phyloP scores from a whole-genome alignment of 139 green algal species.

The Tetraselmis striata region DNA sequence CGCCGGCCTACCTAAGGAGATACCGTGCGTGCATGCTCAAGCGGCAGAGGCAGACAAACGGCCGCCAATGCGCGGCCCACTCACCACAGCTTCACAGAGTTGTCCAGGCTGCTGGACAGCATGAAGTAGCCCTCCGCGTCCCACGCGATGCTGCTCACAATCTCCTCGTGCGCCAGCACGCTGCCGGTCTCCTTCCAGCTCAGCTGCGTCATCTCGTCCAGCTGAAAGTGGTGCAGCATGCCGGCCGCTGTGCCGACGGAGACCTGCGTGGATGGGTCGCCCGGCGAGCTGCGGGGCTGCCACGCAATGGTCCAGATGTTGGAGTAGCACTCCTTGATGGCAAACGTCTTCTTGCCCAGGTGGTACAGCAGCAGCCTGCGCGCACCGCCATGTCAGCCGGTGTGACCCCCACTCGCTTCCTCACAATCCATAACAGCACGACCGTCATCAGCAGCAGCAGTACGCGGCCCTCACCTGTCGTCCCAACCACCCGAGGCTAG shows the following conservation, averaged over 20 bases:
- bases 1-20: no score
- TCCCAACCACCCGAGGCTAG: not conserved
- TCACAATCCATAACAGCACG: no score
- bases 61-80: no score
- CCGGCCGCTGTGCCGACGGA: not conserved
- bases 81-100: not conserved
- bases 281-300: not conserved
- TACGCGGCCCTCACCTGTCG: not conserved
- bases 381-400: no score
- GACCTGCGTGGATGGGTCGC: not conserved
- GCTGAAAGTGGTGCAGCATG: not conserved
- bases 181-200: not conserved
- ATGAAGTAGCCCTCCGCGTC: not conserved
- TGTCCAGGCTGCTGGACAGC: not conserved
- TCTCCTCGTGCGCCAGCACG: not conserved
- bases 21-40: no score
- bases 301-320: not conserved
- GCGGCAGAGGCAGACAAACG: no score
- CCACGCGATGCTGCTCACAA: not conserved
- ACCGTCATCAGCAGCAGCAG: no score
- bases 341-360: not conserved
- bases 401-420: no score
- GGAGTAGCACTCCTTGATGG: not conserved
- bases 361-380: not conserved
- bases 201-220: not conserved